Evolutionary conservation across 345 rosid genomes (phyloP).

Genomic region (Aethionema arabicum): DNA sequence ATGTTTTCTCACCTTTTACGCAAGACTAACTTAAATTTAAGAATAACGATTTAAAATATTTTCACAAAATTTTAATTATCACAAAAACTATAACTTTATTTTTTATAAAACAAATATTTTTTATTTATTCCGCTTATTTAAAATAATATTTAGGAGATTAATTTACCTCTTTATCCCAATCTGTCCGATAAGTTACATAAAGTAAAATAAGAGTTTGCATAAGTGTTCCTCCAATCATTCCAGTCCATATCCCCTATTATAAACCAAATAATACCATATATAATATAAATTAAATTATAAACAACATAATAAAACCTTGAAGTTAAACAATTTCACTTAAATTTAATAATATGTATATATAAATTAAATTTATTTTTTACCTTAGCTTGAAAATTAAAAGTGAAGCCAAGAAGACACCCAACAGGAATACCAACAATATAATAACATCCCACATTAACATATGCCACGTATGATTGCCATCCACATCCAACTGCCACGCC

Average conservation of each 20-base stretch:
- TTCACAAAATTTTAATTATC: too few relatives aligned
- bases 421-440: slow-evolving; percentile 55
- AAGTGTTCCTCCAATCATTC: slow-evolving; percentile 61
- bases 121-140: too few relatives aligned
- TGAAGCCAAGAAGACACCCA: slow-evolving; percentile 64
- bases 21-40: too few relatives aligned
- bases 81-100: too few relatives aligned
- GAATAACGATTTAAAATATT: too few relatives aligned
- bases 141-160: too few relatives aligned
- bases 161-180: slow-evolving; percentile 62
- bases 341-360: not conserved
- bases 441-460: slow-evolving; percentile 63
- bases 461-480: slow-evolving; percentile 71
- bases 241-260: slow-evolving; percentile 58
- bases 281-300: not conserved
- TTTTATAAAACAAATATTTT: too few relatives aligned
- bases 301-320: not conserved
- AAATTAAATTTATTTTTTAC: slow-evolving; percentile 27
- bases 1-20: too few relatives aligned
- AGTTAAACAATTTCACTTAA: not conserved
- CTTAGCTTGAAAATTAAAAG: slow-evolving; percentile 49
- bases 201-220: slow-evolving; percentile 56
- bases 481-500: slow-evolving; percentile 84
- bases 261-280: not conserved
- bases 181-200: slow-evolving; percentile 48